Percentiles rank a stretch among this genome's conserved stretches.
Evolutionary conservation across 129 eudicot genomes (phyloP).

Genomic region (Centella asiatica): DNA sequence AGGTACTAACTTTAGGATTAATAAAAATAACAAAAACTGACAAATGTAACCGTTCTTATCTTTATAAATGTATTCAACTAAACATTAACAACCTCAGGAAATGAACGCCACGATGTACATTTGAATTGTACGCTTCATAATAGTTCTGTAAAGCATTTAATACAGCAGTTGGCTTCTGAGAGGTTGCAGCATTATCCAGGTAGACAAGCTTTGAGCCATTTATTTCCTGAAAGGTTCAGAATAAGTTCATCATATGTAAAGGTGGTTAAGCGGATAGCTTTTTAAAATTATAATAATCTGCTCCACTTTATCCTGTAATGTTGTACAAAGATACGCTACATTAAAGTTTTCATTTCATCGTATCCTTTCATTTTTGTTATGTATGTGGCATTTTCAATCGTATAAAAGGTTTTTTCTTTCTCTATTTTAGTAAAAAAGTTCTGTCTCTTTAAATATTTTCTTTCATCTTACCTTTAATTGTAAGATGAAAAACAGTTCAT

Average conservation of each 20-base stretch:
- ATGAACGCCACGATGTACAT: slow-evolving; percentile 99
- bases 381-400: no score
- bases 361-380: no score
- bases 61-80: not conserved
- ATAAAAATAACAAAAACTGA: no score
- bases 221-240: slow-evolving; percentile 45
- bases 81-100: slow-evolving; percentile 49
- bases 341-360: no score
- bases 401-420: no score
- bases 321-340: not conserved
- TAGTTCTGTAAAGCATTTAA: slow-evolving; percentile 63
- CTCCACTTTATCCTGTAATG: not conserved
- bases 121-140: slow-evolving; percentile 77
- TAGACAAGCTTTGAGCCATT: slow-evolving; percentile 82
- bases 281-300: not conserved
- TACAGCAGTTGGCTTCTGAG: slow-evolving; percentile 91
- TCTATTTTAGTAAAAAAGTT: no score
- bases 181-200: slow-evolving; percentile 97
- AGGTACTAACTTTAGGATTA: no score
- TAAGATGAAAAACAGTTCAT: no score
- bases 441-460: no score
- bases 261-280: not conserved
- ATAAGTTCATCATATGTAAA: not conserved
- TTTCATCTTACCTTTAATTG: no score
- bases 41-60: no score